These are phyloP conservation scores for Mycena citricolor DNA, from an alignment of 1,284 basidiomycete genomes.

Conservation along the genomic window DNA sequence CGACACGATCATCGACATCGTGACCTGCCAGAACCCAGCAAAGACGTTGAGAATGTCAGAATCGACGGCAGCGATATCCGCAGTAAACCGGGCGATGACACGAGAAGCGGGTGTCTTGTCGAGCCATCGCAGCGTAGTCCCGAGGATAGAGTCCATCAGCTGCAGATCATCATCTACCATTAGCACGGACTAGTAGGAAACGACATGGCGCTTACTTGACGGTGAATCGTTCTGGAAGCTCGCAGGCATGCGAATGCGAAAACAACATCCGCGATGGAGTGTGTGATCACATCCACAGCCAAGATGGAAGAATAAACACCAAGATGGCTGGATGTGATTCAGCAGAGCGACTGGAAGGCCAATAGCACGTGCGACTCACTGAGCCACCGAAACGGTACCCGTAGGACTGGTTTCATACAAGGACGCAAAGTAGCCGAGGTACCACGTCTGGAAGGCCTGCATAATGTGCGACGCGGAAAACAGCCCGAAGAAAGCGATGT, in stretches of 20 bases:
- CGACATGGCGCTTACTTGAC: slow-evolving; percentile 14
- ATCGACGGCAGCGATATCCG: slow-evolving; percentile 37
- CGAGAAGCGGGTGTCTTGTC: slow-evolving; percentile 50
- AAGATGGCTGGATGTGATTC: slow-evolving; percentile 34
- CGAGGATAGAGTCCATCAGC: slow-evolving; percentile 26
- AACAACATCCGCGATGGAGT: not conserved
- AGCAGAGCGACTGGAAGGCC: slow-evolving; percentile 3
- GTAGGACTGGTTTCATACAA: slow-evolving; percentile 12
- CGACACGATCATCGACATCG: slow-evolving; percentile 38
- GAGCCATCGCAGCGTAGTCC: slow-evolving; percentile 38
- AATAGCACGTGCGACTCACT: slow-evolving; percentile 24
- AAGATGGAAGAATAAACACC: slow-evolving; percentile 1
- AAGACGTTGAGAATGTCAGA: slow-evolving; percentile 33
- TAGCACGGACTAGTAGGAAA: slow-evolving; percentile 21
- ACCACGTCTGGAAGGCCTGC: slow-evolving; percentile 40
- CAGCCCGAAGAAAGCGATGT: not conserved
- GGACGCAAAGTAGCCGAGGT: slow-evolving; percentile 35
- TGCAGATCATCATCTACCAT: slow-evolving; percentile 23
- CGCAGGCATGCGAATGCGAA: slow-evolving; percentile 1
- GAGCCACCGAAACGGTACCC: slow-evolving; percentile 25
- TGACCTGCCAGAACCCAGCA: slow-evolving; percentile 28
- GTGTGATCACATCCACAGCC: slow-evolving; percentile 2
- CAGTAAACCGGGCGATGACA: slow-evolving; percentile 12
- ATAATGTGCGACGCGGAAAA: slow-evolving; percentile 15
- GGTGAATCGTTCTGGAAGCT: slow-evolving; percentile 2